Evolutionary conservation across 2,329 filamentous ascomycete genomes (phyloP).

Genomic region (Endoconidiophora polonica): DNA sequence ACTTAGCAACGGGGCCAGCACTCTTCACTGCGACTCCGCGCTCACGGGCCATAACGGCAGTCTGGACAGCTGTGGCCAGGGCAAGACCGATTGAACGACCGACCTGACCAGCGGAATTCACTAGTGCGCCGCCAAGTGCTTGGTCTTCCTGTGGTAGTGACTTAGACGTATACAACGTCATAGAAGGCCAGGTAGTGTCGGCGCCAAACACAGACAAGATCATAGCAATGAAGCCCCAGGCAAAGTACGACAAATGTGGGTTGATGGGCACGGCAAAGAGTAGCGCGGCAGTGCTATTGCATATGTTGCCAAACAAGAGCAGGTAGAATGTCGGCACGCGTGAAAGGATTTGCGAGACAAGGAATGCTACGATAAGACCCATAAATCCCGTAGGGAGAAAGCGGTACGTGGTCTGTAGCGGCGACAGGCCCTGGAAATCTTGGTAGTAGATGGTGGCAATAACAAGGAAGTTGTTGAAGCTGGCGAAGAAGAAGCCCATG

Average conservation of each 20-base stretch:
- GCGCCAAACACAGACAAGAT: slow-evolving; percentile 46
- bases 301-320: slow-evolving; percentile 38
- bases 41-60: slow-evolving; percentile 37
- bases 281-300: slow-evolving; percentile 37
- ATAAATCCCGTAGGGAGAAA: slow-evolving; percentile 50
- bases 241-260: slow-evolving; percentile 45
- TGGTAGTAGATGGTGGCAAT: slow-evolving; percentile 57
- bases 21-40: slow-evolving; percentile 27
- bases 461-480: slow-evolving; percentile 52
- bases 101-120: slow-evolving; percentile 49
- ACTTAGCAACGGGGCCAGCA: slow-evolving; percentile 24
- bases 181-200: slow-evolving; percentile 48
- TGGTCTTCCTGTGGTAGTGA: slow-evolving; percentile 46
- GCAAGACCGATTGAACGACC: slow-evolving; percentile 50
- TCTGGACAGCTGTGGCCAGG: slow-evolving; percentile 47
- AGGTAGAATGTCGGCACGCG: slow-evolving; percentile 42
- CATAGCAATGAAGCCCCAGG: slow-evolving; percentile 51
- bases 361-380: slow-evolving; percentile 39
- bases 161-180: slow-evolving; percentile 49
- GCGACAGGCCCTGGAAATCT: slow-evolving; percentile 42
- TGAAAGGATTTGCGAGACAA: slow-evolving; percentile 38
- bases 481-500: slow-evolving; percentile 49
- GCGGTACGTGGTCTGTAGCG: slow-evolving; percentile 50
- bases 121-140: slow-evolving; percentile 48
- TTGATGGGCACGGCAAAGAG: slow-evolving; percentile 50